A percentile compares a stretch with the other conserved stretches of the same genome.
phyloP scores from a whole-genome alignment of 1,284 basidiomycete genomes.

The Naganishia albida region DNA sequence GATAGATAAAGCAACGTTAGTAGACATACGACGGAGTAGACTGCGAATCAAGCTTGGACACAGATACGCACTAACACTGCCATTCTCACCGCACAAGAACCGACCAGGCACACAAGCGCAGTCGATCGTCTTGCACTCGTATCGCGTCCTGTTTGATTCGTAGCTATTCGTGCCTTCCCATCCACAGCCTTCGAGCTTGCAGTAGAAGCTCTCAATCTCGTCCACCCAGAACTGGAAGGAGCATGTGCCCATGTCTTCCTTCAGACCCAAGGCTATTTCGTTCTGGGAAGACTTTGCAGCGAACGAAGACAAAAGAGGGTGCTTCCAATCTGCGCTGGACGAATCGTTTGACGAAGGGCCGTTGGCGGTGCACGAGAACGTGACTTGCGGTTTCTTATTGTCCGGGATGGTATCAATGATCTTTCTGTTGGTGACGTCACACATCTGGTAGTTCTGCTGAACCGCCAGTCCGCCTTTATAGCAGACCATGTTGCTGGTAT shows the following conservation, averaged over 20 bases:
- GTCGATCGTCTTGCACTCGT: constrained; percentile 76
- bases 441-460: constrained; percentile 93
- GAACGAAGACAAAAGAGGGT: constrained; percentile 38
- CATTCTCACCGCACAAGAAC: constrained; percentile 94
- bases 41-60: no score
- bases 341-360: constrained; percentile 43
- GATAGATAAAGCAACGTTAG: not conserved
- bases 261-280: not conserved
- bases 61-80: constrained; percentile 77
- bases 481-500: constrained; percentile 78
- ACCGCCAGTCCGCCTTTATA: constrained; percentile 89
- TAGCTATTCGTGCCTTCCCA: constrained; percentile 48
- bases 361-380: constrained; percentile 73
- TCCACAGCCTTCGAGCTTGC: constrained; percentile 65
- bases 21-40: not conserved
- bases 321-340: constrained; percentile 22
- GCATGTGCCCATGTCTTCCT: constrained; percentile 60
- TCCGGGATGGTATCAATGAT: constrained; percentile 85
- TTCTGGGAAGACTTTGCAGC: not conserved
- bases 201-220: constrained; percentile 92
- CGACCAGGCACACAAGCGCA: constrained; percentile 88
- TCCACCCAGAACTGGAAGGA: constrained; percentile 98
- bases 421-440: constrained; percentile 92
- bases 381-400: constrained; percentile 82
- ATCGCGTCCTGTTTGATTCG: constrained; percentile 71